A percentile compares a stretch with the other conserved stretches of the same genome.
These are phyloP conservation scores for Chrysoporthe cubensis DNA, from an alignment of 2,329 filamentous ascomycete genomes.

Conservation along the genomic window DNA sequence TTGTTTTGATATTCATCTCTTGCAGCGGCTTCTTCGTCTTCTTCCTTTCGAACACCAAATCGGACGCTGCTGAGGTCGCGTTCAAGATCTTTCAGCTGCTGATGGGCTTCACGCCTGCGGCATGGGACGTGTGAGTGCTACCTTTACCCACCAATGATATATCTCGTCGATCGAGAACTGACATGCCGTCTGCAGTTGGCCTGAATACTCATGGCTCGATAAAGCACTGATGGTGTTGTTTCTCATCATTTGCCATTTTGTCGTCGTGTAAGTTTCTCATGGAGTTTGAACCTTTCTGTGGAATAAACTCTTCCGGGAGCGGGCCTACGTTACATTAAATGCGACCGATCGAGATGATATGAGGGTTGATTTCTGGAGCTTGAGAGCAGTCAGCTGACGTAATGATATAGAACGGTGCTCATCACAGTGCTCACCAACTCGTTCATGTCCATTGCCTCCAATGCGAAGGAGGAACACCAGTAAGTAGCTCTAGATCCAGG, in stretches of 20 bases:
- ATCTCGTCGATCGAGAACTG: not conserved
- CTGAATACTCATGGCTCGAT: conserved; percentile 76
- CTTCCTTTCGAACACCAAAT: conserved; percentile 76
- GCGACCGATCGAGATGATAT: not conserved
- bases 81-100: conserved; percentile 92
- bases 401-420: conserved; percentile 69
- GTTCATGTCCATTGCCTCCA: conserved; percentile 93
- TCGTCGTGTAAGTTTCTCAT: conserved; percentile 67
- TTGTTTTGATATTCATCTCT: conserved; percentile 80
- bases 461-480: conserved; percentile 89
- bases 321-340: not conserved
- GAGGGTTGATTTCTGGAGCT: not conserved
- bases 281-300: conserved; percentile 11
- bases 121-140: conserved; percentile 77
- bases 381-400: not conserved
- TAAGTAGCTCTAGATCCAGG: conserved; percentile 39
- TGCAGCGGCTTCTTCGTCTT: conserved; percentile 97
- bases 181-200: conserved; percentile 54
- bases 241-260: conserved; percentile 92
- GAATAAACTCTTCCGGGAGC: not conserved
- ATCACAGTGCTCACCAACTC: conserved; percentile 97
- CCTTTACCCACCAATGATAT: not conserved
- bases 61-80: conserved; percentile 74
- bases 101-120: conserved; percentile 94
- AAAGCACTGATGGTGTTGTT: conserved; percentile 78